These are phyloP conservation scores for Calonectria pauciramosa DNA, from an alignment of 2,329 filamentous ascomycete species.

Conservation along the genomic window DNA sequence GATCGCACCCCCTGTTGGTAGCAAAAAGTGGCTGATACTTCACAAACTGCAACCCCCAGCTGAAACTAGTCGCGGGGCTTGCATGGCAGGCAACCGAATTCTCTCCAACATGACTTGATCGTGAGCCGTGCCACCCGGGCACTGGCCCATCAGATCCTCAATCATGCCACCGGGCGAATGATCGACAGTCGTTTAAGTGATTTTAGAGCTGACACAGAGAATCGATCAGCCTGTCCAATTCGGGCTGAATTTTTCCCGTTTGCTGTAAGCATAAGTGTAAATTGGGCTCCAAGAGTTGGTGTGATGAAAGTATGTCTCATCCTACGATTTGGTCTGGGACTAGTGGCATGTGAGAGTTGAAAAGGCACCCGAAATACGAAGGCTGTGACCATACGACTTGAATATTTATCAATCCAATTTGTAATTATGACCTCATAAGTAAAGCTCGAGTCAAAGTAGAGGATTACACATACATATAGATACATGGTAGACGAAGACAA, in stretches of 20 bases:
- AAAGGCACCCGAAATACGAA: neutral
- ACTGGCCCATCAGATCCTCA: neutral
- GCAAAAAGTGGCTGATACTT: neutral
- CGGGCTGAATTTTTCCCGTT: neutral
- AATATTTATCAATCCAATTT: too few species aligned
- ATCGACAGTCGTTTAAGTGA: neutral
- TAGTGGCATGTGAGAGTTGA: neutral
- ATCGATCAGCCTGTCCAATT: neutral
- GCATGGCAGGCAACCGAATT: slow-evolving; percentile 11
- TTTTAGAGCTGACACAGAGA: neutral
- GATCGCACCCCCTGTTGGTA: neutral
- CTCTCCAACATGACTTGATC: slow-evolving; percentile 1
- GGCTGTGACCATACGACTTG: neutral
- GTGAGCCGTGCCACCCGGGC: neutral
- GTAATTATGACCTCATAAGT: neutral
- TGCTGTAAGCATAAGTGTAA: neutral
- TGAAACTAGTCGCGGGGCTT: neutral
- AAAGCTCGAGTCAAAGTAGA: neutral
- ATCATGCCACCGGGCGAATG: neutral
- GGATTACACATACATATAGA: neutral
- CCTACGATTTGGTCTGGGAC: too few species aligned
- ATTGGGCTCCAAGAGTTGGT: neutral
- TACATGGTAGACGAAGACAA: neutral
- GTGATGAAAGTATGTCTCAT: neutral
- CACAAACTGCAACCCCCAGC: neutral